phyloP scores from a whole-genome alignment of 768 basidiomycete genomes.

The Mycena haematopus region DNA sequence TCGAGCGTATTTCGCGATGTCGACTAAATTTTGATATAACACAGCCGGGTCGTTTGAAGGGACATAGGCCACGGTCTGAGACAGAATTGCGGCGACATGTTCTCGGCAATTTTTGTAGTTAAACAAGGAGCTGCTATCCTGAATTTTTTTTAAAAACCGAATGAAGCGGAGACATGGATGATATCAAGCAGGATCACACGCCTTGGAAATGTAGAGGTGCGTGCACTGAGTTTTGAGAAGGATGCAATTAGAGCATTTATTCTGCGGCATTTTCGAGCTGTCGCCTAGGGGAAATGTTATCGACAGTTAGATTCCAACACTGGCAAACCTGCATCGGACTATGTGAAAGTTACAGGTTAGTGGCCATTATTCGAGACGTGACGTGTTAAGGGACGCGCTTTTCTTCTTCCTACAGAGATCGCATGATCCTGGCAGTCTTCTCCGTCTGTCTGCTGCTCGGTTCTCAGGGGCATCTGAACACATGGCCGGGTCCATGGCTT shows the following conservation, averaged over 20 bases:
- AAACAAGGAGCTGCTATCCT: neutral
- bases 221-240: slow-evolving; percentile 56
- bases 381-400: slow-evolving; percentile 6
- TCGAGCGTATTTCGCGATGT: slow-evolving; percentile 26
- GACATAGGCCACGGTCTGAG: slow-evolving; percentile 11
- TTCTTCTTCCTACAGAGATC: slow-evolving; percentile 24
- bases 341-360: neutral
- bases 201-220: slow-evolving; percentile 61
- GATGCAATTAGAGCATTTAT: slow-evolving; percentile 64
- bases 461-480: too few species aligned
- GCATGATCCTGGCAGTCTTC: slow-evolving; percentile 17
- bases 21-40: slow-evolving; percentile 11
- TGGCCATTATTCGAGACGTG: neutral
- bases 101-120: slow-evolving; percentile 20
- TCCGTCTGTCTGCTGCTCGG: slow-evolving; percentile 5
- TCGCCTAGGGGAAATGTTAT: slow-evolving; percentile 44
- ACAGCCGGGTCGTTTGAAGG: slow-evolving; percentile 17
- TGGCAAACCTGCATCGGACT: slow-evolving; percentile 41
- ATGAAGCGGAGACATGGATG: neutral
- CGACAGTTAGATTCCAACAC: neutral
- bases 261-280: slow-evolving; percentile 62
- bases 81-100: slow-evolving; percentile 21
- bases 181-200: neutral
- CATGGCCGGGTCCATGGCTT: too few species aligned
- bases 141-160: neutral